These are phyloP conservation scores for Hysterium pulicare DNA, from an alignment of 2,329 filamentous ascomycete genomes.

Conservation along the genomic window DNA sequence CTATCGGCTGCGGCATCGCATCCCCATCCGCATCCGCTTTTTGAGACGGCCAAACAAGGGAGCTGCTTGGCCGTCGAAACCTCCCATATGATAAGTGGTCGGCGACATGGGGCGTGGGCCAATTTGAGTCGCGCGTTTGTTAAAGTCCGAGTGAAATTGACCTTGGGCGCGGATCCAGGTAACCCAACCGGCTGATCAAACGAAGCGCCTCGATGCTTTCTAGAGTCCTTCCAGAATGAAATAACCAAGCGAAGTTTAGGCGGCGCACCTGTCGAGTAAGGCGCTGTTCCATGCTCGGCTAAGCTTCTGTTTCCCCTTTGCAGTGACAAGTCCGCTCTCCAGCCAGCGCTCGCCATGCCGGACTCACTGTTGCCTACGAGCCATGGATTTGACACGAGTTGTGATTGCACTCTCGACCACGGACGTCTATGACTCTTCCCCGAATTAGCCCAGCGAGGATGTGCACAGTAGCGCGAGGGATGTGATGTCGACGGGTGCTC, in stretches of 20 bases:
- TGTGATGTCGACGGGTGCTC: neutral
- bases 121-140: slow-evolving; percentile 4
- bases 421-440: neutral
- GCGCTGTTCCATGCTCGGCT: neutral
- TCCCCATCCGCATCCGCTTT: slow-evolving; percentile 7
- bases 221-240: slow-evolving; percentile 26
- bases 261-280: slow-evolving; percentile 8
- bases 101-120: slow-evolving; percentile 1
- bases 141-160: slow-evolving; percentile 1
- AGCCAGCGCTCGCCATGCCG: neutral
- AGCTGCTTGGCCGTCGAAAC: neutral
- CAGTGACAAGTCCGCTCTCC: neutral
- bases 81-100: neutral
- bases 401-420: neutral
- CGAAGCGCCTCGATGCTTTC: slow-evolving; percentile 16
- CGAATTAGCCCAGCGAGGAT: neutral
- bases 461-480: neutral
- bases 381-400: neutral
- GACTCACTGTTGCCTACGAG: slow-evolving; percentile 2
- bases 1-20: slow-evolving; percentile 16
- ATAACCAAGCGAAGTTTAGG: slow-evolving; percentile 18
- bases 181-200: slow-evolving; percentile 18
- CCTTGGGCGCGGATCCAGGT: neutral
- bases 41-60: slow-evolving; percentile 10
- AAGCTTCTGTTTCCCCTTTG: neutral